Percentiles rank a stretch among this genome's conserved stretches.
phyloP scores from a whole-genome alignment of 257 asterid species.

The Echium plantagineum region DNA sequence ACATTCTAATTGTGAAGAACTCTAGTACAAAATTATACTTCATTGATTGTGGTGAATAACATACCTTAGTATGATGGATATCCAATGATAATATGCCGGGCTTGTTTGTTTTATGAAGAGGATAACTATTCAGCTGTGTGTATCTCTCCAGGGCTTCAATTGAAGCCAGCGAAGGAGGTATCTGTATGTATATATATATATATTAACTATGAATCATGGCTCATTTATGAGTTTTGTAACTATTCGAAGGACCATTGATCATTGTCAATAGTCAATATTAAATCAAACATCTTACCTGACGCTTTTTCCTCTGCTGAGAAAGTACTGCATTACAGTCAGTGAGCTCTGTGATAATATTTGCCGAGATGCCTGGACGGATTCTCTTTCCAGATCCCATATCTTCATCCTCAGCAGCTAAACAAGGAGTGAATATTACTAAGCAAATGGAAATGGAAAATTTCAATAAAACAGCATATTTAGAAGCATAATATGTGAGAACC shows the following conservation, averaged over 20 bases:
- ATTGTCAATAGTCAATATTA: neutral
- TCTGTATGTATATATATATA: conserved; percentile 37
- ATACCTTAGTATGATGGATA: conserved; percentile 65
- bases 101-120: conserved; percentile 90
- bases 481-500: conserved; percentile 31
- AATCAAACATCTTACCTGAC: conserved; percentile 48
- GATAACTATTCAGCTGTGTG: conserved; percentile 80
- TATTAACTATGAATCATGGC: neutral
- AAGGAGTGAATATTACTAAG: conserved; percentile 15
- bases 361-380: conserved; percentile 71
- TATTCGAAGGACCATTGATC: neutral
- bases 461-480: neutral
- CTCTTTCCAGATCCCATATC: conserved; percentile 60
- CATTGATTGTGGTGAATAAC: neutral
- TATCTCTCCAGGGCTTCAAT: conserved; percentile 71
- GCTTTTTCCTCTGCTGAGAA: conserved; percentile 85
- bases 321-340: conserved; percentile 79
- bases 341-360: conserved; percentile 65
- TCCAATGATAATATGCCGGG: conserved; percentile 94
- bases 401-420: conserved; percentile 66
- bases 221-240: too few species aligned
- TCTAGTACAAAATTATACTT: too few species aligned
- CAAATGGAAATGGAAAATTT: conserved; percentile 4
- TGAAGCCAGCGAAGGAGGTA: conserved; percentile 72
- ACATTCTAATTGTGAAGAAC: too few species aligned